phyloP scores from a whole-genome alignment of 176 grass and related monocot genomes.

The Eleusine indica region DNA sequence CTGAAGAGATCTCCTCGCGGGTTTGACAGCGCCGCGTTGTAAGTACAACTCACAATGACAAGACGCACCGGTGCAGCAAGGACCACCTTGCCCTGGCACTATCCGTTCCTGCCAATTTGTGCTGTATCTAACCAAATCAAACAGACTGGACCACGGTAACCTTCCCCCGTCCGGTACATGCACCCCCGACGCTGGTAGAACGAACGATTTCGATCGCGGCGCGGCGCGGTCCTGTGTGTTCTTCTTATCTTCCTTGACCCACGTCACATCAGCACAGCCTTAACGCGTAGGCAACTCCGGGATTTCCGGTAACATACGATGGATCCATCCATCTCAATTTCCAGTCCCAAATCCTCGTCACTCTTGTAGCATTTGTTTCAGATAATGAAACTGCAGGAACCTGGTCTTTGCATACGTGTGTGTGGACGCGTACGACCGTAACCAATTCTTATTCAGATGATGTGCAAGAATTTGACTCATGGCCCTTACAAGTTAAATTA shows the following conservation, averaged over 20 bases:
- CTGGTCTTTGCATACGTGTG: no score
- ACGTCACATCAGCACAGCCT: slow-evolving; percentile 5
- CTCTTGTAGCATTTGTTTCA: no score
- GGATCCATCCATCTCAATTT: no score
- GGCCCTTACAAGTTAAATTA: no score
- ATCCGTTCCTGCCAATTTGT: neutral
- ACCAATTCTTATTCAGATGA: no score
- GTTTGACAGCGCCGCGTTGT: neutral
- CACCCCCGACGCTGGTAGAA: neutral
- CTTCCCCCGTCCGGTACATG: no score
- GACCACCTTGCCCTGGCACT: neutral
- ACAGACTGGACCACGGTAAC: neutral
- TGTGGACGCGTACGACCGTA: no score
- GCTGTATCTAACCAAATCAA: neutral
- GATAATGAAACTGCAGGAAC: no score
- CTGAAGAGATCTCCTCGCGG: no score
- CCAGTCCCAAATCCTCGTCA: no score
- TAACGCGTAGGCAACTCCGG: neutral
- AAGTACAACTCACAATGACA: slow-evolving; percentile 26
- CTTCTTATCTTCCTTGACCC: neutral
- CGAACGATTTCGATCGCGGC: neutral
- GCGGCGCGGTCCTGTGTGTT: neutral
- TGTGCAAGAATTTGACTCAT: no score
- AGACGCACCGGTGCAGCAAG: neutral
- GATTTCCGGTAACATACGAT: neutral